Percentiles rank a stretch among this genome's conserved stretches.
These are phyloP conservation scores for Trichophyton simii DNA, from an alignment of 2,329 filamentous ascomycete species.

Conservation along the genomic window DNA sequence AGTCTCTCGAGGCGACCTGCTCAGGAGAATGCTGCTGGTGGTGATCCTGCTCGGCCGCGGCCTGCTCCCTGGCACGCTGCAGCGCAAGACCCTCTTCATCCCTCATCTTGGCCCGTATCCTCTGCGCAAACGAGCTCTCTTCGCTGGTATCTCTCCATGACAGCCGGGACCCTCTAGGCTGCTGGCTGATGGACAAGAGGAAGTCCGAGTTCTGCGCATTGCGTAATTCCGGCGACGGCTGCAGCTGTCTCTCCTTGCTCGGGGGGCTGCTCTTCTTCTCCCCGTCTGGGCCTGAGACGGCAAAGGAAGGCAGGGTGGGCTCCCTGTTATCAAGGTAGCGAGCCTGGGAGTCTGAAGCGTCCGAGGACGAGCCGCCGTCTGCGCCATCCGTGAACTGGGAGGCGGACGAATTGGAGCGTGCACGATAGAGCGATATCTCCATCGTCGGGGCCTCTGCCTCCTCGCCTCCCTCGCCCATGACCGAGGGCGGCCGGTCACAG, in stretches of 20 bases:
- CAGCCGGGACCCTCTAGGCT: slow-evolving; percentile 25
- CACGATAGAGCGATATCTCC: slow-evolving; percentile 42
- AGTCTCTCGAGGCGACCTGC: not conserved
- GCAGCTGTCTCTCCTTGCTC: not conserved
- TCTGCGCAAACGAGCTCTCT: slow-evolving; percentile 35
- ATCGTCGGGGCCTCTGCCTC: slow-evolving; percentile 61
- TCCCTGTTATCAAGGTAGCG: not conserved
- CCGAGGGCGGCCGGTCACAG: slow-evolving; percentile 55
- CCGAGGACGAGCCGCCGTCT: slow-evolving; percentile 4
- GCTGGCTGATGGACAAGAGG: slow-evolving; percentile 21
- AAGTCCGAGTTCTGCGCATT: slow-evolving; percentile 25
- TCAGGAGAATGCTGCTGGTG: not conserved
- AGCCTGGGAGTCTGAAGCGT: not conserved
- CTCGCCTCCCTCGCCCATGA: slow-evolving; percentile 87
- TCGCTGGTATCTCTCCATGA: slow-evolving; percentile 28
- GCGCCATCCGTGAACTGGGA: slow-evolving; percentile 6
- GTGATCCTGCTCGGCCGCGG: not conserved
- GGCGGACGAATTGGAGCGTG: slow-evolving; percentile 11
- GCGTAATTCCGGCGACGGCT: slow-evolving; percentile 19
- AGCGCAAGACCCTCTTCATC: slow-evolving; percentile 41
- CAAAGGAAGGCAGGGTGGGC: slow-evolving; percentile 5
- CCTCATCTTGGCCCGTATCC: slow-evolving; percentile 40
- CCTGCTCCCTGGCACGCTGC: slow-evolving; percentile 19
- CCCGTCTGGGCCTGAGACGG: not conserved
- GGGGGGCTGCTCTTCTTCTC: not conserved